Evolutionary conservation across 2,329 filamentous ascomycete genomes (phyloP).

Genomic region (Exutisphaerella laricina): DNA sequence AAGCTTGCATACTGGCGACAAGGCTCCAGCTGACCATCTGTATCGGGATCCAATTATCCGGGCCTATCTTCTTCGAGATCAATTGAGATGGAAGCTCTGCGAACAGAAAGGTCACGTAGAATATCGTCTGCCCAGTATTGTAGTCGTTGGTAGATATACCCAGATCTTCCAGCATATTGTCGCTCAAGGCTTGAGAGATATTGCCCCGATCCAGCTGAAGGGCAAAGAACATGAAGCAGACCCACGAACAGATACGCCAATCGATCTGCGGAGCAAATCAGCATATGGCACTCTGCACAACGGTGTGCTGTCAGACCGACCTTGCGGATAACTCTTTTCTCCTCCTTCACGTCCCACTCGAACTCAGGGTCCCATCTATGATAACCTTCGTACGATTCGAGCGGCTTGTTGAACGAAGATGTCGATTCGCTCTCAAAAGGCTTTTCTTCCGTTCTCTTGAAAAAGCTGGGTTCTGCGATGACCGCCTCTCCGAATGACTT

Average conservation of each 20-base stretch:
- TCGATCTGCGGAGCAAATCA: constrained; percentile 50
- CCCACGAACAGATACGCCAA: constrained; percentile 47
- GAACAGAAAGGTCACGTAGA: constrained; percentile 76
- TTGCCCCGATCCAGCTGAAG: constrained; percentile 53
- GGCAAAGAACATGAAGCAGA: constrained; percentile 52
- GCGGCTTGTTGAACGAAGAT: constrained; percentile 44
- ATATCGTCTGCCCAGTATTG: constrained; percentile 46
- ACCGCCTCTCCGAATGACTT: constrained; percentile 17
- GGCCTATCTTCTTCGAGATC: constrained; percentile 43
- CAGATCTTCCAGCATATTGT: constrained; percentile 53
- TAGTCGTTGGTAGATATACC: constrained; percentile 49
- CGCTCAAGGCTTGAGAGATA: constrained; percentile 58
- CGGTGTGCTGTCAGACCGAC: too few relatives aligned
- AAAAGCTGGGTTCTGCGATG: constrained; percentile 17
- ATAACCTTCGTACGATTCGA: constrained; percentile 52
- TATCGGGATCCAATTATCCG: constrained; percentile 43
- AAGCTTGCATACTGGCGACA: constrained; percentile 36
- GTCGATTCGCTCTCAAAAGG: constrained; percentile 36
- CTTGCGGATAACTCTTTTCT: constrained; percentile 51
- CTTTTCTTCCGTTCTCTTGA: constrained; percentile 22
- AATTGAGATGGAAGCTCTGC: constrained; percentile 35
- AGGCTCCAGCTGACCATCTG: constrained; percentile 42
- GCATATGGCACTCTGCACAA: too few relatives aligned
- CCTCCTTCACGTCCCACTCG: constrained; percentile 53
- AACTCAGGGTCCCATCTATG: constrained; percentile 55